Evolutionary conservation across 2,329 filamentous ascomycete species (phyloP).

Genomic region (Colletotrichum spinosum): DNA sequence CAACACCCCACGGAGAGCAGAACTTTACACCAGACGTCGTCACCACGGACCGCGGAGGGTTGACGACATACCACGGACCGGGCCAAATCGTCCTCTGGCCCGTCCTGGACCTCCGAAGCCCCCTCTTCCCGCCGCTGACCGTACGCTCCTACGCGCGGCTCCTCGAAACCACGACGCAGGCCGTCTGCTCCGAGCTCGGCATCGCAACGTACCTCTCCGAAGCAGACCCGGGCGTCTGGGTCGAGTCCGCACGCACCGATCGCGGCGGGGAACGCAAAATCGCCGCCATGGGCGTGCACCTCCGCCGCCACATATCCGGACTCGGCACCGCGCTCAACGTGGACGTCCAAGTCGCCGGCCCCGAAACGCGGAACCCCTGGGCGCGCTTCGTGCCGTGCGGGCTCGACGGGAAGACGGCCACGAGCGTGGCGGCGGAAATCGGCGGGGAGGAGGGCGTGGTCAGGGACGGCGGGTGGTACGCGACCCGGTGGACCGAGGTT

Average conservation of each 20-base stretch:
- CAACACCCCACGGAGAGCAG: slow-evolving; percentile 35
- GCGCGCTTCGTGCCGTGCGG: slow-evolving; percentile 90
- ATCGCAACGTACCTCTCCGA: slow-evolving; percentile 70
- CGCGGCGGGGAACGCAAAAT: slow-evolving; percentile 74
- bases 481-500: slow-evolving; percentile 32
- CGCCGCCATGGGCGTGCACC: slow-evolving; percentile 91
- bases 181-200: slow-evolving; percentile 69
- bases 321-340: slow-evolving; percentile 88
- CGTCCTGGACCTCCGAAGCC: slow-evolving; percentile 80
- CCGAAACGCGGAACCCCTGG: slow-evolving; percentile 62
- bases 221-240: slow-evolving; percentile 90
- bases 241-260: slow-evolving; percentile 48
- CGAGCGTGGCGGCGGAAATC: slow-evolving; percentile 74
- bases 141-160: slow-evolving; percentile 82
- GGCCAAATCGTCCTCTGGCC: slow-evolving; percentile 95
- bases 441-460: slow-evolving; percentile 35
- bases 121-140: slow-evolving; percentile 67
- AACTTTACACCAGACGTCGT: slow-evolving; percentile 68
- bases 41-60: slow-evolving; percentile 83
- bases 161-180: slow-evolving; percentile 81
- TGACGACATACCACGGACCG: slow-evolving; percentile 95
- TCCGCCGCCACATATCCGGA: slow-evolving; percentile 83
- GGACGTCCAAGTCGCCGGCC: slow-evolving; percentile 64
- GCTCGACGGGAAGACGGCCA: slow-evolving; percentile 80
- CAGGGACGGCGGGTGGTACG: slow-evolving; percentile 17